Base-by-base conservation (phyloP, 768 basidiomycete species). In the Leccinum variicolor region DNA sequence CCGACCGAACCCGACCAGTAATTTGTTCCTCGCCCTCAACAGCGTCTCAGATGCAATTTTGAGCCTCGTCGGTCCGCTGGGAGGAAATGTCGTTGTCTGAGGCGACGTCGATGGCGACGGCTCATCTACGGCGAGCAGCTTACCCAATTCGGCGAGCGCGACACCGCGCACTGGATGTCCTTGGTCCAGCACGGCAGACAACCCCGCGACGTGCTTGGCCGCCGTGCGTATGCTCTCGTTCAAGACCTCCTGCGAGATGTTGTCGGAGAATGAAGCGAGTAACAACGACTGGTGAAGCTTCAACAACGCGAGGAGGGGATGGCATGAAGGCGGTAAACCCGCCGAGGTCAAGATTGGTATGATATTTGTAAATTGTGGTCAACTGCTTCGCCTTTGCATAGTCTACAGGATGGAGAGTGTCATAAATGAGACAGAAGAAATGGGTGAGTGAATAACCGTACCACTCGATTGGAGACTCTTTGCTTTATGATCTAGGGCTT, bases 81-180 rank as follows among this genome's bases (percentile, higher is more conserved):
- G 90, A 4, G 87, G 90, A 67, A 85, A 90, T 0, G 67, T 39
- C 15, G 63, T 56, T 13, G 56, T 59, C 26, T 59, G 43, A 28
- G 57, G 19, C 33, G 66, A 17, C 64, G 60, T 46, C 14, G 62
- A 58, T 2, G 84, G 81, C 3, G 73, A 69, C 0, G 85, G 86
- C 66, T 92, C 90, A 63, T 93, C 90, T 0, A 93, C 87, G 0
- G 84, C 83, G 6, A 94, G 77, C 7, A 94, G 74, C 73, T 93
- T 94, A 0, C 90, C 92, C 6, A 92, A 76, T 69, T 95, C 93
- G 3, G 87, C 85, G 8, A 87, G 74, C 4, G 89, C 84, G 23
- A 95, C 75, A 0, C 83, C 91, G 1, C 90, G 80, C 1, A 89
- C 80, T 0, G 94, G 93, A 68, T 96, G 94, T 2, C 89, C 89